Evolutionary conservation across 768 basidiomycete genomes (phyloP).

Genomic region (Naganishia kalamii): DNA sequence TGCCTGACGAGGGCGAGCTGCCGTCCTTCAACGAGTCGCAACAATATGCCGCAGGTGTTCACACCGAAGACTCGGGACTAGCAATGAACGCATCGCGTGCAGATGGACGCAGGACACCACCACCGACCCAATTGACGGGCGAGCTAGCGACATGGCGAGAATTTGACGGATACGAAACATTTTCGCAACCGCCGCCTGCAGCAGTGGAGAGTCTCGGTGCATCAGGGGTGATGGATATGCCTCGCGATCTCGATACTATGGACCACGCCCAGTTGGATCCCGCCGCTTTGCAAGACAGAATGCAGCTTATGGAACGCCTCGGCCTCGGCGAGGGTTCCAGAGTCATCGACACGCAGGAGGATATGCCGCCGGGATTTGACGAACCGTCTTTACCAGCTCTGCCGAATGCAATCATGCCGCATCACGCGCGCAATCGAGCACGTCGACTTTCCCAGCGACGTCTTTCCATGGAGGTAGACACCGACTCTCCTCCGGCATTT

Average conservation of each 20-base stretch:
- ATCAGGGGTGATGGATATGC: slow-evolving; percentile 42
- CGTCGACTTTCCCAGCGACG: neutral
- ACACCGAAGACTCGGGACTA: neutral
- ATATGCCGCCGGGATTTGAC: slow-evolving; percentile 46
- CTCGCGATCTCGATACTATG: slow-evolving; percentile 13
- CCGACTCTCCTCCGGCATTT: slow-evolving; percentile 15
- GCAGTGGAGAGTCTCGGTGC: slow-evolving; percentile 36
- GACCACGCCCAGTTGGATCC: slow-evolving; percentile 29
- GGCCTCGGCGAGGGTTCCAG: slow-evolving; percentile 44
- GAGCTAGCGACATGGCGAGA: slow-evolving; percentile 26
- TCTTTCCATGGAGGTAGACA: neutral
- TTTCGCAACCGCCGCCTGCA: slow-evolving; percentile 40
- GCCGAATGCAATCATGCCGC: slow-evolving; percentile 30
- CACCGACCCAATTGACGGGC: slow-evolving; percentile 8
- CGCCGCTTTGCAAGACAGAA: neutral
- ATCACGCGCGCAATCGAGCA: slow-evolving; percentile 11
- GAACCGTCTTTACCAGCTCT: slow-evolving; percentile 44
- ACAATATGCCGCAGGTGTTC: neutral
- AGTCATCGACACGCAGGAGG: slow-evolving; percentile 44
- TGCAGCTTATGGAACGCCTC: slow-evolving; percentile 35
- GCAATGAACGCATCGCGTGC: neutral
- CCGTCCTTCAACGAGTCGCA: slow-evolving; percentile 20
- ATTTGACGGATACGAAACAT: slow-evolving; percentile 46
- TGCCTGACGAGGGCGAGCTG: slow-evolving; percentile 9
- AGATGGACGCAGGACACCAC: neutral